Conservation (phyloP, 176 grass and related monocot genomes). For the Bolboschoenus planiculmis region DNA sequence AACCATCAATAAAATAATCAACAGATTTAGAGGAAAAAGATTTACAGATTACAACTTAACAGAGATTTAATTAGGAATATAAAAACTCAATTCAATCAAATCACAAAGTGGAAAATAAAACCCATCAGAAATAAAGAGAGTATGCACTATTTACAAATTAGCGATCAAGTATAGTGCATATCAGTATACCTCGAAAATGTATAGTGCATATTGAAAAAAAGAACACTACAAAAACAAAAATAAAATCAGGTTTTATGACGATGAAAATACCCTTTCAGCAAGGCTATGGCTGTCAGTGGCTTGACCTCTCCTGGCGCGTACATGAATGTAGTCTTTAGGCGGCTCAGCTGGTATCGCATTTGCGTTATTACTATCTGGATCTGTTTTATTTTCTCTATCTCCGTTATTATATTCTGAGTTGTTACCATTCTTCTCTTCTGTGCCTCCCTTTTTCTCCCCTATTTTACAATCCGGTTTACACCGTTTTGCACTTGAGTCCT, state of each 20-base stretch:
- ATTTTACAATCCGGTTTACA: slow-evolving; percentile 24
- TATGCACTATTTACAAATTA: background rate
- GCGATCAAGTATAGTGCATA: background rate
- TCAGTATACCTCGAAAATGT: background rate
- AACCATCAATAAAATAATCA: background rate
- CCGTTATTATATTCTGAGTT: slow-evolving; percentile 10
- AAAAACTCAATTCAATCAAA: slow-evolving; percentile 7
- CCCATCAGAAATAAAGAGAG: background rate
- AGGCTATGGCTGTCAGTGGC: slow-evolving; percentile 74
- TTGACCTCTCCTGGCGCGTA: slow-evolving; percentile 57
- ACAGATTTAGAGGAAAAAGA: background rate
- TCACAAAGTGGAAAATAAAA: background rate
- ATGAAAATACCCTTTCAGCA: slow-evolving; percentile 46
- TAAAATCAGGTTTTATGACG: background rate
- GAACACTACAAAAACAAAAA: background rate
- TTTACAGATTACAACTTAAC: background rate
- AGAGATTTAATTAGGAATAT: background rate
- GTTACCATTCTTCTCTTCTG: slow-evolving; percentile 6
- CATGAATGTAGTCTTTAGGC: slow-evolving; percentile 58
- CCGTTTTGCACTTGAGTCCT: slow-evolving; percentile 30
- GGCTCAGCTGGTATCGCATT: slow-evolving; percentile 18
- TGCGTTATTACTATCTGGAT: background rate
- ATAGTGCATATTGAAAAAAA: background rate
- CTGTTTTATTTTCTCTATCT: slow-evolving; percentile 13
- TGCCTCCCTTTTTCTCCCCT: slow-evolving; percentile 14